Conservation (phyloP, 306 rosid species). For the Trichosanthes cucumerina region DNA sequence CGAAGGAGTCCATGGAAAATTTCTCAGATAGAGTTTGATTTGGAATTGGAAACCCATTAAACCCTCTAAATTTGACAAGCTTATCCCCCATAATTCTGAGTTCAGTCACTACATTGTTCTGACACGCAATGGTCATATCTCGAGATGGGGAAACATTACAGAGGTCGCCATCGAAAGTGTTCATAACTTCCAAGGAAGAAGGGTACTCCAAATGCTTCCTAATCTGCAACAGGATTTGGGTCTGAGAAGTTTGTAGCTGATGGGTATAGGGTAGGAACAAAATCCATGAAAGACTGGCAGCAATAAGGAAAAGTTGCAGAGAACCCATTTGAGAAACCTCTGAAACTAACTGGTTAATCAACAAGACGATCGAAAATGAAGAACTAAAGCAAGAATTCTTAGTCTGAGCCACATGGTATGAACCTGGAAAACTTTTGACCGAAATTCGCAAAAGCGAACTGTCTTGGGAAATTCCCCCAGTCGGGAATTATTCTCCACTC, state of each 20-base stretch:
- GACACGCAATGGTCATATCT: constrained; percentile 45
- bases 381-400: constrained; percentile 3
- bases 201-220: constrained; percentile 69
- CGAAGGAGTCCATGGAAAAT: constrained; percentile 62
- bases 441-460: constrained; percentile 1
- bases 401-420: not conserved
- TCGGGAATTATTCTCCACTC: not conserved
- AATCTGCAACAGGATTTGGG: constrained; percentile 45
- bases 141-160: constrained; percentile 43
- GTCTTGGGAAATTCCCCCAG: constrained; percentile 15
- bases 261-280: constrained; percentile 31
- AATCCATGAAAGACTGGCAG: constrained; percentile 30
- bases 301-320: constrained; percentile 20
- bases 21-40: constrained; percentile 51
- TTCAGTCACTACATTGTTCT: constrained; percentile 45
- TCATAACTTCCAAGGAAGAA: constrained; percentile 37
- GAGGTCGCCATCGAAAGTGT: constrained; percentile 35
- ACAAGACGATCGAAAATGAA: constrained; percentile 3
- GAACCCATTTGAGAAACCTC: constrained; percentile 39
- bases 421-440: constrained; percentile 1
- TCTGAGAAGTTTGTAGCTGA: constrained; percentile 47
- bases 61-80: constrained; percentile 24
- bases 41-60: constrained; percentile 55
- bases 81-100: constrained; percentile 73
- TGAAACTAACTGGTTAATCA: not conserved